Conservation (phyloP, 345 rosid species). For the Sisymbrium irio region DNA sequence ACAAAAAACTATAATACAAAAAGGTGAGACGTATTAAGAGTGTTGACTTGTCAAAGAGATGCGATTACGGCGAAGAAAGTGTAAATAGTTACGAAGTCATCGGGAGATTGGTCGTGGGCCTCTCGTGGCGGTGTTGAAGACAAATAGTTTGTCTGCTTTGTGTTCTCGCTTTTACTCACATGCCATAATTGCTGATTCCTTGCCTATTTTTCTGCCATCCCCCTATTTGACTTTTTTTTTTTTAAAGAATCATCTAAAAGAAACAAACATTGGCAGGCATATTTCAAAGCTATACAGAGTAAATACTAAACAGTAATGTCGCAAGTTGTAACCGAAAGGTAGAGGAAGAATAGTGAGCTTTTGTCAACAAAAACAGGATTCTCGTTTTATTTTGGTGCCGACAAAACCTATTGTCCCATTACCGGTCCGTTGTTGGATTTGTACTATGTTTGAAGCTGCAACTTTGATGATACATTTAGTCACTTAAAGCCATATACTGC, state of each 20-base stretch:
- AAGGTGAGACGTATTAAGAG: slow-evolving; percentile 30
- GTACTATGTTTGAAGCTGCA: slow-evolving; percentile 7
- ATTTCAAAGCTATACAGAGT: neutral
- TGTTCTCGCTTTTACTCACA: slow-evolving; percentile 24
- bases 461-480: neutral
- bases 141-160: slow-evolving; percentile 23
- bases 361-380: slow-evolving; percentile 1
- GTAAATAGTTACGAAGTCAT: slow-evolving; percentile 36
- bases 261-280: neutral
- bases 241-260: neutral
- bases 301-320: neutral
- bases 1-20: neutral
- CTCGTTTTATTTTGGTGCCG: slow-evolving; percentile 23
- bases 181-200: slow-evolving; percentile 28
- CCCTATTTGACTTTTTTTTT: slow-evolving; percentile 14
- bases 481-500: no score
- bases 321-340: slow-evolving; percentile 11
- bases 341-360: neutral
- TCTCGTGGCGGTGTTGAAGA: slow-evolving; percentile 32
- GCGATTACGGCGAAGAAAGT: slow-evolving; percentile 38
- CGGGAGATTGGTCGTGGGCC: slow-evolving; percentile 17
- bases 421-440: slow-evolving; percentile 20
- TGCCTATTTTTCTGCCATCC: slow-evolving; percentile 18
- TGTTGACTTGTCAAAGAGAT: slow-evolving; percentile 51
- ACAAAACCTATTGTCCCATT: slow-evolving; percentile 26